Evolutionary conservation across 805 yeast genomes (phyloP), one percentile per base, ranked within the genome.

Genomic region (Grigorovia transvaalensis): DNA sequence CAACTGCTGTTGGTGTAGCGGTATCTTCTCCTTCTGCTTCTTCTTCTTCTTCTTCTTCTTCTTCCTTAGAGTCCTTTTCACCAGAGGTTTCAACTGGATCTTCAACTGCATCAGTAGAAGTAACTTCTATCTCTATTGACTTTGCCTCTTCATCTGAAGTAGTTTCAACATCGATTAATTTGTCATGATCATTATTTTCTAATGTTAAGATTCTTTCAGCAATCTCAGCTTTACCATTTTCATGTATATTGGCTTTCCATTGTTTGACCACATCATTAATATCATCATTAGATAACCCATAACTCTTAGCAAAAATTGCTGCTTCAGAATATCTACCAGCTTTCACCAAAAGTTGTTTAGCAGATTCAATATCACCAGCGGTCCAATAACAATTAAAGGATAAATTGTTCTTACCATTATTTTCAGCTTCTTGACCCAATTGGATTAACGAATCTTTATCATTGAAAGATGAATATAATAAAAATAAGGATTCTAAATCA

Each of bases 381-480:
- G 82, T 73, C 98, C 98, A 93, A 67, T 82, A 81, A 12, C 96
- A 85, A 64, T 87, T 88, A 74, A 89, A 93, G 27, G 98, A 96
- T 53, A 90, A 74, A 67, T 93, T 93, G 69, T 81, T 87, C 65
- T 84, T 84, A 48, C 97, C 97, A 46, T 73, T 76, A n/a, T 66
- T 71, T 59, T 77, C 81, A 48, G 96, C 90, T 47, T 71, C 69
- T 51, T 74, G 73, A 6, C 93, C 96, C 42, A 91, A 75, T 51
- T 73, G 71, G 19, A 71, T 66, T 56, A 93, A 77, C 43, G 80
- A 84, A 9, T 68, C 70, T 59, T 73, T 74, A 67, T 88, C 76
- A 64, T 88, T 90, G 48, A 90, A 77, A 8, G 96, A 85, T 9
- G 96, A 82, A 69, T 89, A 81, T 56, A 93, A 69, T 58, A 91